Conservation (phyloP, 352 stramenopile species). For the Phytophthora ramorum region DNA sequence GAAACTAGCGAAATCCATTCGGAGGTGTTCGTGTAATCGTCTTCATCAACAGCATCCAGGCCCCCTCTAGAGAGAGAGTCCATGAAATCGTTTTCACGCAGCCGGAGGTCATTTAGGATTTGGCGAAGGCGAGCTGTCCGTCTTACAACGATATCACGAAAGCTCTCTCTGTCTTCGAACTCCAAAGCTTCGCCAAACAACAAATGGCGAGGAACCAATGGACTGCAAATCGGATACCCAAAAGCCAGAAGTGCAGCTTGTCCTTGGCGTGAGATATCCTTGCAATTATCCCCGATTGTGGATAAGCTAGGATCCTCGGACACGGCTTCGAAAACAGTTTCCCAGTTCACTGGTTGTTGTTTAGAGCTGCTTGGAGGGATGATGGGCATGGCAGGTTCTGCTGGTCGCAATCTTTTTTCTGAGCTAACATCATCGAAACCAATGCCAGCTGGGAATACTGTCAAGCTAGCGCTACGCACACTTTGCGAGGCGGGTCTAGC, state of each 20-base stretch:
- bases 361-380: conserved; percentile 20
- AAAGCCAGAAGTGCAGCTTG: conserved; percentile 23
- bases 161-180: conserved; percentile 22
- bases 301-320: conserved; percentile 4
- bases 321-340: conserved; percentile 39
- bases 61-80: conserved; percentile 28
- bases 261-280: conserved; percentile 19
- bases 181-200: conserved; percentile 13
- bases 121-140: conserved; percentile 37
- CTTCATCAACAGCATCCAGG: conserved; percentile 14
- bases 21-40: conserved; percentile 12
- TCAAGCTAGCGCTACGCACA: background rate
- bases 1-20: conserved; percentile 44
- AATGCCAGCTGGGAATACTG: conserved; percentile 24
- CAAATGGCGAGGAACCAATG: conserved; percentile 13
- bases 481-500: background rate
- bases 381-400: conserved; percentile 9
- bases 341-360: conserved; percentile 30
- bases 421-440: conserved; percentile 16
- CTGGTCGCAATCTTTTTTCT: conserved; percentile 14
- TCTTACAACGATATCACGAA: conserved; percentile 15
- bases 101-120: conserved; percentile 34
- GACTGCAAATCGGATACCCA: conserved; percentile 26
- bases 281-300: background rate
- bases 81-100: conserved; percentile 43